phyloP scores from a whole-genome alignment of 257 asterid genomes.

The Solanum boliviense region DNA sequence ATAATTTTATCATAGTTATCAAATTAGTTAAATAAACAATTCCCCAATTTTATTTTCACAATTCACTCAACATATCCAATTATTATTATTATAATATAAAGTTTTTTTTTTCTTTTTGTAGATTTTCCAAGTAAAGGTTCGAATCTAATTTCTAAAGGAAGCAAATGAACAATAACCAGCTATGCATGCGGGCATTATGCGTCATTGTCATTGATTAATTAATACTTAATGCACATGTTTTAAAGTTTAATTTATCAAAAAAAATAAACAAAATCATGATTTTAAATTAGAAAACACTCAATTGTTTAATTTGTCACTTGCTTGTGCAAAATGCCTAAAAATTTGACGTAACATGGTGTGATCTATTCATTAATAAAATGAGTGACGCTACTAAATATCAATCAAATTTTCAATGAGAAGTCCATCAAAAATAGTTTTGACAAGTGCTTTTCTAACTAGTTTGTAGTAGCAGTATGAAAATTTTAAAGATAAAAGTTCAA shows the following conservation, averaged over 20 bases:
- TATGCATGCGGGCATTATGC: not conserved
- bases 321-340: not conserved
- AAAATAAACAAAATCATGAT: not conserved
- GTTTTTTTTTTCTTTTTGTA: not conserved
- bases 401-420: not conserved
- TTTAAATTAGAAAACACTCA: not conserved
- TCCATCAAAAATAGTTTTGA: accelerated
- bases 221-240: not conserved
- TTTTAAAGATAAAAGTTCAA: not conserved
- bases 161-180: not conserved
- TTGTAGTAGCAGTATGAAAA: not conserved
- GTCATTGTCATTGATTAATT: not conserved
- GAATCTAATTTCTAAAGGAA: not conserved
- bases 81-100: too few species aligned
- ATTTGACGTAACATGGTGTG: not conserved
- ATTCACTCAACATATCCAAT: not conserved
- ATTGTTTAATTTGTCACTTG: not conserved
- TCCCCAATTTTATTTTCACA: not conserved
- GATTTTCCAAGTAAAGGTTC: not conserved
- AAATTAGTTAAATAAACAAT: not conserved
- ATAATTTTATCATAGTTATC: not conserved
- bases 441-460: accelerated
- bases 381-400: accelerated
- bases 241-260: not conserved
- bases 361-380: not conserved